A percentile compares a stretch with the other conserved stretches of the same genome.
Conservation (phyloP, 164 flowering plant species). For the Liriodendron chinense region DNA sequence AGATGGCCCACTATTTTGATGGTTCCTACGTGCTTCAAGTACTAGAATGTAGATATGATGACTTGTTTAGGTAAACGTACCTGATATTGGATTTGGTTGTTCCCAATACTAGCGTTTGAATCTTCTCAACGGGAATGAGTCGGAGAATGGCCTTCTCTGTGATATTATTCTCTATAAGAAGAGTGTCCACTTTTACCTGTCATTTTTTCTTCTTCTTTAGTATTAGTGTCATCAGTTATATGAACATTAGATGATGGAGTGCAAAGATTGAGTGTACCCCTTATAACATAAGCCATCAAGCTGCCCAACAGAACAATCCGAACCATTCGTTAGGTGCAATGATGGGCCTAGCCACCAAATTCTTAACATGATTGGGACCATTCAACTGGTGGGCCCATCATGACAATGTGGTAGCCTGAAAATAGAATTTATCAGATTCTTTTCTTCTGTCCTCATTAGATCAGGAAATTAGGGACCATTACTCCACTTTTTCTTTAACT, state of each 20-base stretch:
- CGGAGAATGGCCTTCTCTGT: conserved; percentile 58
- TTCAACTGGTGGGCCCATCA: too few relatives aligned
- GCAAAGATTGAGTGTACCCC: neutral
- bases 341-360: too few relatives aligned
- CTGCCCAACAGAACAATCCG: neutral
- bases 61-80: conserved; percentile 15
- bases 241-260: neutral
- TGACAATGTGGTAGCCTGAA: too few relatives aligned
- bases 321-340: too few relatives aligned
- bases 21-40: neutral
- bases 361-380: too few relatives aligned
- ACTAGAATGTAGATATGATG: neutral
- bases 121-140: conserved; percentile 66
- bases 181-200: conserved; percentile 68
- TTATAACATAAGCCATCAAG: too few relatives aligned
- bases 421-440: too few relatives aligned
- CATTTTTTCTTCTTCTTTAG: neutral
- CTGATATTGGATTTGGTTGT: conserved; percentile 46
- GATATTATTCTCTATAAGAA: conserved; percentile 68
- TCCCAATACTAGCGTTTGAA: conserved; percentile 59
- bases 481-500: too few relatives aligned
- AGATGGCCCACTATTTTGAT: neutral
- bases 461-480: too few relatives aligned
- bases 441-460: too few relatives aligned
- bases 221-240: neutral